phyloP scores from a whole-genome alignment of 2,329 filamentous ascomycete genomes.

The Graphilbum fragrans region DNA sequence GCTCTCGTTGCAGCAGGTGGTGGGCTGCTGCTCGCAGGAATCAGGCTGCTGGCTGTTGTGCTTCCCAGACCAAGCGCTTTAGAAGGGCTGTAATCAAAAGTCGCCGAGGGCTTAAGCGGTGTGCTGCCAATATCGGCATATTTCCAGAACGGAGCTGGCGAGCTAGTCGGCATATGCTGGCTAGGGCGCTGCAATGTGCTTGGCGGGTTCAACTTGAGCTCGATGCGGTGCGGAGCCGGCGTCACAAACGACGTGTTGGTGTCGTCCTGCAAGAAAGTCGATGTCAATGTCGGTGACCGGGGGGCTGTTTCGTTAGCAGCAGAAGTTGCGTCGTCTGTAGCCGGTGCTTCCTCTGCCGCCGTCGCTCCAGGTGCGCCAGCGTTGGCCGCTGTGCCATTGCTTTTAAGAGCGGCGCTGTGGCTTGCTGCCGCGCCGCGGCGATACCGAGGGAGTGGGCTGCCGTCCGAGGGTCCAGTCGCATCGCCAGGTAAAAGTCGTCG shows the following conservation, averaged over 20 bases:
- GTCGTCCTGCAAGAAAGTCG: constrained; percentile 51
- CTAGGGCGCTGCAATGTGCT: constrained; percentile 72
- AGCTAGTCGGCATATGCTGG: constrained; percentile 76
- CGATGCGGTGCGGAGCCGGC: constrained; percentile 59
- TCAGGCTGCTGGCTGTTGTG: constrained; percentile 8
- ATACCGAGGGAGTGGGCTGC: constrained; percentile 48
- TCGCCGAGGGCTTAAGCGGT: constrained; percentile 39
- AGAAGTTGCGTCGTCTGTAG: neutral
- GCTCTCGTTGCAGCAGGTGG: constrained; percentile 24
- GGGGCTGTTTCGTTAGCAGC: constrained; percentile 16
- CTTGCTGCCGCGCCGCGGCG: constrained; percentile 25
- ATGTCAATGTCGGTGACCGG: constrained; percentile 48
- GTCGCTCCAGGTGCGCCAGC: neutral
- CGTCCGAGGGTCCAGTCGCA: constrained; percentile 29
- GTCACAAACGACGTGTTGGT: constrained; percentile 53
- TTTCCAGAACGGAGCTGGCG: constrained; percentile 80
- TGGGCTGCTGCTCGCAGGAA: constrained; percentile 47
- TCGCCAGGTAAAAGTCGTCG: constrained; percentile 26
- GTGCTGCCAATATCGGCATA: constrained; percentile 69
- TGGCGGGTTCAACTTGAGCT: constrained; percentile 64
- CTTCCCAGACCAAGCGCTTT: constrained; percentile 21
- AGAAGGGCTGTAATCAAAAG: constrained; percentile 47
- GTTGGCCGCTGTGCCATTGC: constrained; percentile 2
- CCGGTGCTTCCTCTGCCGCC: constrained; percentile 6
- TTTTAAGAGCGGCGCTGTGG: constrained; percentile 3